Evolutionary conservation across 805 yeast species (phyloP), one percentile per base, ranked within the genome.

Genomic region (Pichia thaimueangensis): DNA sequence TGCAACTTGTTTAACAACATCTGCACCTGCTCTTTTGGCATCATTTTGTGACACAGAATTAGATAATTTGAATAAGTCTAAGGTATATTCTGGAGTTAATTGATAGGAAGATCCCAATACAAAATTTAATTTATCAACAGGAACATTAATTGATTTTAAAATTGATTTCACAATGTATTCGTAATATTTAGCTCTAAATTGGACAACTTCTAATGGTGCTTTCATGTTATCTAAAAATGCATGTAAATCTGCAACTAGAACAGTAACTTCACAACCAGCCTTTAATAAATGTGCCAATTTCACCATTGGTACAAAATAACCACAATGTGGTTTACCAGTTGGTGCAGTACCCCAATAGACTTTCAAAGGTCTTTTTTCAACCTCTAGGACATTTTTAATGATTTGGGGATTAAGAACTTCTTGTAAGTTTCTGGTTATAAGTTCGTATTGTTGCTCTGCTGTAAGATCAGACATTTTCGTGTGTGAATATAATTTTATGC

Each of bases 331-430:
- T 66, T 78, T 86, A 41, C 99, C 99, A 5, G 99, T 93, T 47
- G 99, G 97, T 7, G 99, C 99, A 17, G 97, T 89, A 53, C 99
- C 99, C 97, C 97, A 93, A 78, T 93, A 93, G 58, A 93, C 67
- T 57, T 79, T 84, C 52, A 94, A 65, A 12, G 93, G 86, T 55
- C 95, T 79, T 55, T 86, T 78, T 57, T 86, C 83, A 42, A 75
- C 81, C 59, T 85, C 93, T 47, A 89, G 69, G 27, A 87, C 78
- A 58, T 87, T 76, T 59, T 84, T 84, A 65, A 91, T 86, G 64
- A 88, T 86, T 63, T 85, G 89, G 30, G 78, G 82, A 62, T 91
- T 87, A 47, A 93, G 74, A 40, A 84, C 91, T 69, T 93, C 99
- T 65, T 93, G 97, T 46, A 93, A 76, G 59, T 82, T 81, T 60